phyloP scores from a whole-genome alignment of 2,329 filamentous ascomycete genomes.

The Apiospora hydei region DNA sequence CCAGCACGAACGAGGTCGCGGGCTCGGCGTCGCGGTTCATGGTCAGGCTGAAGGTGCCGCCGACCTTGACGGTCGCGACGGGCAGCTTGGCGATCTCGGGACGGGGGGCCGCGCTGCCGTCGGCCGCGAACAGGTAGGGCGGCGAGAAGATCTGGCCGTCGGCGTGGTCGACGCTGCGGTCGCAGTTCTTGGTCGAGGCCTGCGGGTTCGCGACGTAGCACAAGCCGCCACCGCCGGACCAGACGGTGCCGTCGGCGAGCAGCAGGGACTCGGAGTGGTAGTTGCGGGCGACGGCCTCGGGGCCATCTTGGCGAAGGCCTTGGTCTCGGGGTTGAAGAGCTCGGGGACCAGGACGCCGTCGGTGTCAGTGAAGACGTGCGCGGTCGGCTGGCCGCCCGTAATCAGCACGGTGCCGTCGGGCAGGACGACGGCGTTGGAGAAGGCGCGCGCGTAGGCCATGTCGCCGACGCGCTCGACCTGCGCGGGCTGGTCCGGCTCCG shows the following conservation, averaged over 20 bases:
- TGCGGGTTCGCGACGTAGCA: slow-evolving; percentile 49
- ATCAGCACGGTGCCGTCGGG: slow-evolving; percentile 57
- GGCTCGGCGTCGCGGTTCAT: slow-evolving; percentile 32
- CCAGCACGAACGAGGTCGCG: slow-evolving; percentile 47
- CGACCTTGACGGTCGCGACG: slow-evolving; percentile 39
- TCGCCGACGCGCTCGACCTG: slow-evolving; percentile 38
- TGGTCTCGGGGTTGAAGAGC: slow-evolving; percentile 52
- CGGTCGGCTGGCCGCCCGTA: slow-evolving; percentile 53
- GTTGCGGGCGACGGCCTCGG: slow-evolving; percentile 50
- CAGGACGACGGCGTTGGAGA: slow-evolving; percentile 29
- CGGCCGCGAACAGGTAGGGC: slow-evolving; percentile 58
- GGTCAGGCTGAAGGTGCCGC: slow-evolving; percentile 42
- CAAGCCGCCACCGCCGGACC: slow-evolving; percentile 60
- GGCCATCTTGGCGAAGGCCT: slow-evolving; percentile 48
- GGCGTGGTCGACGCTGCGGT: slow-evolving; percentile 56
- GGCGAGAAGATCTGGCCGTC: slow-evolving; percentile 64
- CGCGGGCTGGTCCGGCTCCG: slow-evolving; percentile 34
- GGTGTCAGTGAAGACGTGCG: slow-evolving; percentile 53
- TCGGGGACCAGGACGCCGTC: slow-evolving; percentile 51
- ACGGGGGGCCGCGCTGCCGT: slow-evolving; percentile 48
- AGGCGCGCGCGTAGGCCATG: slow-evolving; percentile 29
- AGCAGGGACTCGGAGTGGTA: slow-evolving; percentile 60
- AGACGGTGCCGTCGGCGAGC: slow-evolving; percentile 57
- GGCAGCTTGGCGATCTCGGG: slow-evolving; percentile 50
- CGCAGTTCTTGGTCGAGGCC: slow-evolving; percentile 34